These are phyloP conservation scores for Lipomyces mesembrius DNA, from an alignment of 805 yeast species.

Conservation along the genomic window DNA sequence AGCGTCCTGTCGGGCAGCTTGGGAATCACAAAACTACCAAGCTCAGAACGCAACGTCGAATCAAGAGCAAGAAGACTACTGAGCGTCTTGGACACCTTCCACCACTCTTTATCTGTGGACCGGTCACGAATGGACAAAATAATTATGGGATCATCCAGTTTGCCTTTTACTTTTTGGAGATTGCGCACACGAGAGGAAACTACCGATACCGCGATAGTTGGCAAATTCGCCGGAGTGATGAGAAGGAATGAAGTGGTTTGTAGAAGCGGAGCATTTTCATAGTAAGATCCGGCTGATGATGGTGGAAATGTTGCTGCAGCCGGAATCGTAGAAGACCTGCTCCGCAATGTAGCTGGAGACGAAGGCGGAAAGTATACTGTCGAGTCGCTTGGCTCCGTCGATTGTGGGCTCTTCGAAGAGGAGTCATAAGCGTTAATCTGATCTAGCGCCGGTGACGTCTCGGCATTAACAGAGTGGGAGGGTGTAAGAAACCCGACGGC, in stretches of 20 bases:
- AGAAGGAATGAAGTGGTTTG: slow-evolving; percentile 22
- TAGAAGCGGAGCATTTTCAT: slow-evolving; percentile 24
- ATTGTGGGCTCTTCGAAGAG: neutral
- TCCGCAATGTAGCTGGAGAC: slow-evolving; percentile 19
- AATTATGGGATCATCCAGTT: slow-evolving; percentile 62
- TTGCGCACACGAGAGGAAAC: slow-evolving; percentile 44
- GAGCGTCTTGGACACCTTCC: slow-evolving; percentile 71
- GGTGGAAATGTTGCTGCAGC: slow-evolving; percentile 22
- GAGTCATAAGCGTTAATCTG: neutral
- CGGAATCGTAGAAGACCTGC: slow-evolving; percentile 18
- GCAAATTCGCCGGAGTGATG: slow-evolving; percentile 41
- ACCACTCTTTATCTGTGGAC: slow-evolving; percentile 66
- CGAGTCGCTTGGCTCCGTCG: slow-evolving; percentile 13
- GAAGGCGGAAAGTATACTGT: slow-evolving; percentile 27
- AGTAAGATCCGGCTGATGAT: slow-evolving; percentile 13
- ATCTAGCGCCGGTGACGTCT: neutral
- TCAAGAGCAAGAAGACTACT: slow-evolving; percentile 67
- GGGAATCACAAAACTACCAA: slow-evolving; percentile 56
- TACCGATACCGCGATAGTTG: slow-evolving; percentile 40
- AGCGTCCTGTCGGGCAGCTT: slow-evolving; percentile 64
- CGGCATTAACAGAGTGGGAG: neutral
- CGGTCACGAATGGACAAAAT: slow-evolving; percentile 68
- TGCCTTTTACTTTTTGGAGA: slow-evolving; percentile 43
- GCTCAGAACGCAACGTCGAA: slow-evolving; percentile 56
- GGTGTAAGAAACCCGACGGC: neutral